Conservation (phyloP, 257 asterid species). For the Jacaranda mimosifolia region DNA sequence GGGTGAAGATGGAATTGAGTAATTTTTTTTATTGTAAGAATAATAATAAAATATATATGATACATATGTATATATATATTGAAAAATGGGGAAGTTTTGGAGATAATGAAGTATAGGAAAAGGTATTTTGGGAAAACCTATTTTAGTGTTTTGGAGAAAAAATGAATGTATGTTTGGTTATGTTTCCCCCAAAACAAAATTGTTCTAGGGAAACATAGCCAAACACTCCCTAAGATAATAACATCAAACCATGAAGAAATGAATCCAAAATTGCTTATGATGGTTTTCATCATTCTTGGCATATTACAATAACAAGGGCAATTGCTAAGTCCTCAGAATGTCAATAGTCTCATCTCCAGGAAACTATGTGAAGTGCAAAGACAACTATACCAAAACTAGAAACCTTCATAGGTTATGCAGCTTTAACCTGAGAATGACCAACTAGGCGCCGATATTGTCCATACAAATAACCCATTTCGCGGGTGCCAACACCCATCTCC, state of each 20-base stretch:
- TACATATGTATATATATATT: too few species aligned
- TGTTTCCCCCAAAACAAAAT: too few species aligned
- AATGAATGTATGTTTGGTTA: too few species aligned
- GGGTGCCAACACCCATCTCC: conserved; percentile 97
- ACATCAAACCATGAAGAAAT: conserved; percentile 18
- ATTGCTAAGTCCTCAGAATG: conserved; percentile 13
- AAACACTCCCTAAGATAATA: not conserved
- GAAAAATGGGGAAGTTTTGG: too few species aligned
- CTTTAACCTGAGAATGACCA: conserved; percentile 94
- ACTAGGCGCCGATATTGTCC: conserved; percentile 96
- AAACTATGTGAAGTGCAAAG: not conserved
- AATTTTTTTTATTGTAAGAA: too few species aligned
- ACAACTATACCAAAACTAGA: conserved; percentile 8
- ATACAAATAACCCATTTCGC: conserved; percentile 96
- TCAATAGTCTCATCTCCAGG: conserved; percentile 11
- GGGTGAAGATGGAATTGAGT: too few species aligned
- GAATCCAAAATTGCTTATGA: conserved; percentile 7
- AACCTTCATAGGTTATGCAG: conserved; percentile 15
- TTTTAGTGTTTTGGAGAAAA: too few species aligned
- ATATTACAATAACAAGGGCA: conserved; percentile 11
- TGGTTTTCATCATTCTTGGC: not conserved
- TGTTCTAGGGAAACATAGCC: too few species aligned
- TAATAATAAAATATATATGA: too few species aligned
- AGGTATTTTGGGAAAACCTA: too few species aligned
- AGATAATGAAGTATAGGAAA: too few species aligned